These are phyloP conservation scores for Penicillium oxalicum DNA, from an alignment of 2,329 filamentous ascomycete genomes.

Conservation along the genomic window DNA sequence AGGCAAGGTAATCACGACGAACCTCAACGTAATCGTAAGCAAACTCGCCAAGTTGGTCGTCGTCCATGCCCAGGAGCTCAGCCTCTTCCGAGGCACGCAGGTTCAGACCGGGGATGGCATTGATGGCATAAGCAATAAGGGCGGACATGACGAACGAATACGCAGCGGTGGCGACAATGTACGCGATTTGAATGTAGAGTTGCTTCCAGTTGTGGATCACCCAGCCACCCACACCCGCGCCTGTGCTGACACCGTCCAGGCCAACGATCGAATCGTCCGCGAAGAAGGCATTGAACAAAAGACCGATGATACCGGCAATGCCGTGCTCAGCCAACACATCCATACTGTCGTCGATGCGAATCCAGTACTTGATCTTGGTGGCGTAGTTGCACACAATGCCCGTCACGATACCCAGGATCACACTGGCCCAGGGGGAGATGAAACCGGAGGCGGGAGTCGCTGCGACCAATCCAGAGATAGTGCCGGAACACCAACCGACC, in stretches of 20 bases:
- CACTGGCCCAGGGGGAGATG: slow-evolving; percentile 62
- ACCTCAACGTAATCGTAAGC: slow-evolving; percentile 50
- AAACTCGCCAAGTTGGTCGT: slow-evolving; percentile 48
- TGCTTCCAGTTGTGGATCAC: slow-evolving; percentile 65
- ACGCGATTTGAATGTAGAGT: slow-evolving; percentile 65
- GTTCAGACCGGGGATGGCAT: slow-evolving; percentile 64
- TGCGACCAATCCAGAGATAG: slow-evolving; percentile 78
- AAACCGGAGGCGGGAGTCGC: slow-evolving; percentile 80
- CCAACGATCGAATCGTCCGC: slow-evolving; percentile 67
- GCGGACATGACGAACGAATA: slow-evolving; percentile 65
- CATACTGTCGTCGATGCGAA: slow-evolving; percentile 79
- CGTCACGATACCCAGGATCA: slow-evolving; percentile 55
- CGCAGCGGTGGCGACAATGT: slow-evolving; percentile 57
- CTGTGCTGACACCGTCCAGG: slow-evolving; percentile 60
- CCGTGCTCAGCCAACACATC: slow-evolving; percentile 90
- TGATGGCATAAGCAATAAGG: slow-evolving; percentile 64
- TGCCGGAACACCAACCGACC: slow-evolving; percentile 87
- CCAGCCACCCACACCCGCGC: slow-evolving; percentile 55
- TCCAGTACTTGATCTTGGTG: slow-evolving; percentile 74
- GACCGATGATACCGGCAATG: slow-evolving; percentile 74
- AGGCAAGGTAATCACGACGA: slow-evolving; percentile 46
- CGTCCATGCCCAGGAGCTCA: slow-evolving; percentile 60
- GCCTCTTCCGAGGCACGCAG: slow-evolving; percentile 62
- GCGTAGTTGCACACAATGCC: slow-evolving; percentile 73
- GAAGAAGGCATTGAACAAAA: slow-evolving; percentile 72